Evolutionary conservation across 148 eudicot species (phyloP), one percentile per base, ranked within the genome.

Genomic region (Suaeda aralocaspica): DNA sequence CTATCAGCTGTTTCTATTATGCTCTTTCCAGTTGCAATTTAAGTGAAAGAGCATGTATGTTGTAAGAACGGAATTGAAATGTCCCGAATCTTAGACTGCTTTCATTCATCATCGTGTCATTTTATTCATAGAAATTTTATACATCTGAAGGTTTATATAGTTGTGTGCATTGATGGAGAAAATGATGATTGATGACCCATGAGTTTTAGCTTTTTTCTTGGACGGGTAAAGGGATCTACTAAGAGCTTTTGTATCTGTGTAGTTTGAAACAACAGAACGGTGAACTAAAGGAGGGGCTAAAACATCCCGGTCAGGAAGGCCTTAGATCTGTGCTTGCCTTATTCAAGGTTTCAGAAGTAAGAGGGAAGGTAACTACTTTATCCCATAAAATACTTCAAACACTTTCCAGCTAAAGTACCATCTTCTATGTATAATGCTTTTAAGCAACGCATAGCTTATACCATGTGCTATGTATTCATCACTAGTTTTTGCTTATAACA

Each of bases 201-300:
- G 64, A 31, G 29, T 24, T 33, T 19, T 65, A 36, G 63, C 15
- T 67, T 12, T 59, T 58, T 28, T 18, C 36, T 18, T 21, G 19
- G 18, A 63, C 31, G 22, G 24, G 48, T n/a, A 13, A 34, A 18
- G 9, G 24, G 21, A 25, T 39, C 18, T 71, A 36, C 49, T 68
- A 4, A 56, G 29, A 25, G n/a, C 6, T 34, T 5, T n/a, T 36
- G 42, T 60, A 26, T 36, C n/a, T 70, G 21, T 70, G 79, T 71
- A 88, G 92, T 42, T 64, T 91, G 49, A 91, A 80, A 72, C 89
- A 91, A 61, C 97, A 91, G 72, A 91, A 91, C 60, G 96, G 93
- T 22, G 91, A 86, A 68, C 72, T 91, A 87, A 76, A 77, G 97
- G 97, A 15, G 96, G 96, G 67, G 97, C 97, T 58, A 91, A 91